Evolutionary conservation across 2,329 filamentous ascomycete species (phyloP), one percentile per base, ranked within the genome.

Genomic region (Diaporthe ilicicola): DNA sequence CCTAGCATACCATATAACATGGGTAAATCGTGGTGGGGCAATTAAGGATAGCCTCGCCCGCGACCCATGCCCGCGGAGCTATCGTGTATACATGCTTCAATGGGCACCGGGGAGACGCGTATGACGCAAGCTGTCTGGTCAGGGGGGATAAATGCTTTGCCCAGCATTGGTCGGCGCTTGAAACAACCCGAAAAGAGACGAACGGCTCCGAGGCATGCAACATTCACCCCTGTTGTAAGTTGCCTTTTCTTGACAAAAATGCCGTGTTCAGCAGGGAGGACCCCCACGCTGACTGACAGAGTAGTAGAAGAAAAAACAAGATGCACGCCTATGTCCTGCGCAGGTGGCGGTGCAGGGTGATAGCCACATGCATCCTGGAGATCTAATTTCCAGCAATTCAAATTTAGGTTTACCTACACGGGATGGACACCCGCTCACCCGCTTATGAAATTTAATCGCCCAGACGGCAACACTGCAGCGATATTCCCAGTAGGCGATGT

Each of bases 331-430:
- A 6, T 4, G n/a, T 4, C 7, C 13, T 19, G 27, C 56, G 39
- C 32, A 32, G 42, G n/a, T n/a, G n/a, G n/a, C n/a, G n/a, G n/a
- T 48, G 56, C 29, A 12, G 56, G 42, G 29, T 17, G n/a, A 24
- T n/a, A n/a, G n/a, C 44, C 19, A 17, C 42, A 44, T 29, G 59
- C 19, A 37, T 64, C 59, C 44, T 37, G 37, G 37, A 39, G 5
- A 13, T 12, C 6, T 10, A 39, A 39, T 39, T 39, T 39, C 37
- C 37, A 39, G 37, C 29, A 64, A 64, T 27, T 64, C 59, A 64
- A 64, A 48, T 50, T 37, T 64, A 64, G 29, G 59, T 44, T 37
- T 50, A n/a, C 27, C 42, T 62, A 9, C 9, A 50, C 59, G 44
- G 44, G 44, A 64, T 50, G 29, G 42, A 32, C 34, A 15, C 4